Base-by-base conservation (phyloP, 371 early-diverging fungal species). In the Funneliformis caledonium region DNA sequence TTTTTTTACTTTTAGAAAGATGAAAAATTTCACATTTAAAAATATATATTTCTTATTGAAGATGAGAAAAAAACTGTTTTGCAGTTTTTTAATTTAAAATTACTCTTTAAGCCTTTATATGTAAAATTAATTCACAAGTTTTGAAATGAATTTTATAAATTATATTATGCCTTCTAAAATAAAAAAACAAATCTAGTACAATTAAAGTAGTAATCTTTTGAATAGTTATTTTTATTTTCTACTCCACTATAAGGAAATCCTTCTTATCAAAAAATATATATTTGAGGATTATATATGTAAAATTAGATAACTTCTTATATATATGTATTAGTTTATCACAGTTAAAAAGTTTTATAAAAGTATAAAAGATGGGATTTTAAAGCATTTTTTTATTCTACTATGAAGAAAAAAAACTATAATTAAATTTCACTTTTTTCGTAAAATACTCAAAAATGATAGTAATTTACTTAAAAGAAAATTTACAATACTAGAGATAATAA, bases 11-110 rank as follows among this genome's bases (percentile, higher is more conserved):
- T 72, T 72, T 72, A 31, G 9, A 26, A n/a, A 4, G 47, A 72
- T 48, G 42, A 72, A 72, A 42, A 72, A 72, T 72, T 52, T 22
- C 4, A n/a, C 7, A 22, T 1, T 61, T 4, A 59, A 4, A 19
- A 19, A 59, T 59, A 59, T 59, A n/a, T n/a, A 59, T 59, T 52
- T 22, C 42, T 72, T 16, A 33, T 22, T 8, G 7, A 7, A 7
- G 48, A 70, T 47, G 70, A 70, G 26, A 70, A 70, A 47, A 47
- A 47, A 48, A 70, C 19, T 33, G 70, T 70, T 47, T 70, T 48
- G 10, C 7, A 47, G 26, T 70, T n/a, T 47, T 70, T 70, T n/a
- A n/a, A n/a, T n/a, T n/a, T n/a, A n/a, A n/a, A n/a, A n/a, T n/a
- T n/a, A n/a, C n/a, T n/a, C n/a, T 70, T 70, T 42, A n/a, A n/a